Evolutionary conservation across 2,329 filamentous ascomycete genomes (phyloP), one percentile per base, ranked within the genome.

Genomic region (Colletotrichum sp.): DNA sequence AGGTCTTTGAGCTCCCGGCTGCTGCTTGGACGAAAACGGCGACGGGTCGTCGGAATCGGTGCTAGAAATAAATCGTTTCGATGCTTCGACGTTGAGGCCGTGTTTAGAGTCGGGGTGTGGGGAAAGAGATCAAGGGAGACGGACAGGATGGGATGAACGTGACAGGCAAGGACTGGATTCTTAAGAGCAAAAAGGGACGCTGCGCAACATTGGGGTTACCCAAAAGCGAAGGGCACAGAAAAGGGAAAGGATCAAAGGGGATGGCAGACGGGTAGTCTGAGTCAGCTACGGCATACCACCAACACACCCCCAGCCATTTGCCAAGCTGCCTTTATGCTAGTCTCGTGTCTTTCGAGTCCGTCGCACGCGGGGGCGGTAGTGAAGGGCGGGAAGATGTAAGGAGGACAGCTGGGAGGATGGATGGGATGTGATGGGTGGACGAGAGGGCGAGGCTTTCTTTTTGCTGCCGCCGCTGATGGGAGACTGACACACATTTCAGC

Each of bases 281-380:
- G 72, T 75, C 72, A 75, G 72, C 60, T 61, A 55, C 72, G n/a
- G 18, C 28, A 28, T 55, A 32, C 63, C 32, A 21, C 30, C 15
- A 68, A 21, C 69, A 61, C 57, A 38, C 30, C 52, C 55, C 57
- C 73, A 64, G 63, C 63, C 36, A 16, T 67, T 61, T 15, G 63
- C 30, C 74, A 65, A 69, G 74, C n/a, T 71, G 58, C n/a, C 64
- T 68, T 60, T 52, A 63, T 63, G 67, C 61, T 58, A 66, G 64
- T 30, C 57, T 38, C 32, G 34, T 71, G 15, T 30, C 15, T 26
- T 63, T 71, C 36, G 7, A 60, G 36, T 15, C 32, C 60, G n/a
- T 43, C 61, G 24, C 36, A 38, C 21, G 55, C 55, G 32, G 63
- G 43, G 38, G 34, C 28, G 57, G 26, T 6, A 57, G 18, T 34